Conservation (phyloP, 2,329 filamentous ascomycete genomes). For the Xylogone sp. region DNA sequence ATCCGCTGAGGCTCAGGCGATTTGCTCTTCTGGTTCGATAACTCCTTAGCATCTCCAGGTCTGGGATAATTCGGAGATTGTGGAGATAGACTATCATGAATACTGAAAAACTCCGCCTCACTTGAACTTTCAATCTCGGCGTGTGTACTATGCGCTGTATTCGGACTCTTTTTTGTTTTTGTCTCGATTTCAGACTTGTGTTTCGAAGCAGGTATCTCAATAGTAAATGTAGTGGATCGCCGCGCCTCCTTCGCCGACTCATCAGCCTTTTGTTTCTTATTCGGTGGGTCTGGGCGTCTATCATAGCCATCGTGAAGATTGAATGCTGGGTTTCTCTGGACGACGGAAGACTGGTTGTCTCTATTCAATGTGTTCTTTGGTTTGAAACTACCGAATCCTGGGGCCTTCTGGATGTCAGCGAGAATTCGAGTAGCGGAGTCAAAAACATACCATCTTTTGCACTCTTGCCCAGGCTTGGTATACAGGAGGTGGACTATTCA, state of each 20-base stretch:
- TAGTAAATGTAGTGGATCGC: background rate
- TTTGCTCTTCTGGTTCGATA: background rate
- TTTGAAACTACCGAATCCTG: background rate
- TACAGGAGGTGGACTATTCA: background rate
- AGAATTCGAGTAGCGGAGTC: background rate
- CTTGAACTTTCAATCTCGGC: background rate
- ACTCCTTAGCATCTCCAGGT: background rate
- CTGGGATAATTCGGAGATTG: background rate
- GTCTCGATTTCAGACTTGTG: background rate
- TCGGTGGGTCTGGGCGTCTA: background rate
- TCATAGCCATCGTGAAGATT: background rate
- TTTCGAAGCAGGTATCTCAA: background rate
- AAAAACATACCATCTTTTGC: background rate
- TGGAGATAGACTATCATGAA: background rate
- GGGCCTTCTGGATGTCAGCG: background rate
- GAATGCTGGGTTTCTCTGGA: background rate
- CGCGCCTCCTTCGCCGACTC: no score
- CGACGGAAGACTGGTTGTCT: background rate
- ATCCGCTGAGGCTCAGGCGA: background rate
- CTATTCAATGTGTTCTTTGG: background rate
- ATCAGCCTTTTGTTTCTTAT: background rate
- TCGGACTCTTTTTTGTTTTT: no score
- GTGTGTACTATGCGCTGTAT: background rate
- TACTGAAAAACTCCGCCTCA: background rate
- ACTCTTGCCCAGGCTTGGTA: background rate